Evolutionary conservation across 345 rosid species (phyloP).

Genomic region (Trapa incisa): DNA sequence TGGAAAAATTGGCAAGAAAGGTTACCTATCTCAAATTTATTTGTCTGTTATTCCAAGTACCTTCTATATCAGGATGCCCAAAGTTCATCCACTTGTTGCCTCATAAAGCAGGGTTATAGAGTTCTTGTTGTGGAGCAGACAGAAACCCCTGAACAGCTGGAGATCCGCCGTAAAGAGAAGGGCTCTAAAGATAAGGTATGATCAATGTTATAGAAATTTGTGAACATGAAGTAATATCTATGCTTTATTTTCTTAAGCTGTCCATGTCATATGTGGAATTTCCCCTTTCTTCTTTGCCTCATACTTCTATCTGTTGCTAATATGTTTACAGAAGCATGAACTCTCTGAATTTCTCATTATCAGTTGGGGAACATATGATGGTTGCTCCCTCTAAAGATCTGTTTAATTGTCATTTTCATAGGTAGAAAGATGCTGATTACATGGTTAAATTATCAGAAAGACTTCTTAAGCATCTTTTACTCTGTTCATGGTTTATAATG

Average conservation of each 20-base stretch:
- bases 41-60: conserved; percentile 9
- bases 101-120: conserved; percentile 79
- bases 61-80: conserved; percentile 10
- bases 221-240: background rate
- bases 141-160: conserved; percentile 95
- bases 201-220: background rate
- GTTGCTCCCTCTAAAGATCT: background rate
- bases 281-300: background rate
- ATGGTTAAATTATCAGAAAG: background rate
- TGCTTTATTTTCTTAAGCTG: background rate
- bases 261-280: background rate
- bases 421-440: background rate
- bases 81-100: conserved; percentile 16
- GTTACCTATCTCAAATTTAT: conserved; percentile 18
- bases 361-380: background rate
- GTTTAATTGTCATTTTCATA: background rate
- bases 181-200: conserved; percentile 88
- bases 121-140: conserved; percentile 97
- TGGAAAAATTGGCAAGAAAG: conserved; percentile 88
- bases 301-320: background rate
- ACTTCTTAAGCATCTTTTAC: background rate
- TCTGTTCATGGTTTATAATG: background rate
- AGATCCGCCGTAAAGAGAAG: conserved; percentile 73
- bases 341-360: background rate
- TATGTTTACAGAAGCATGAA: background rate